Conservation (phyloP, 75 land plant species). For the Isoetes taiwanensis region DNA sequence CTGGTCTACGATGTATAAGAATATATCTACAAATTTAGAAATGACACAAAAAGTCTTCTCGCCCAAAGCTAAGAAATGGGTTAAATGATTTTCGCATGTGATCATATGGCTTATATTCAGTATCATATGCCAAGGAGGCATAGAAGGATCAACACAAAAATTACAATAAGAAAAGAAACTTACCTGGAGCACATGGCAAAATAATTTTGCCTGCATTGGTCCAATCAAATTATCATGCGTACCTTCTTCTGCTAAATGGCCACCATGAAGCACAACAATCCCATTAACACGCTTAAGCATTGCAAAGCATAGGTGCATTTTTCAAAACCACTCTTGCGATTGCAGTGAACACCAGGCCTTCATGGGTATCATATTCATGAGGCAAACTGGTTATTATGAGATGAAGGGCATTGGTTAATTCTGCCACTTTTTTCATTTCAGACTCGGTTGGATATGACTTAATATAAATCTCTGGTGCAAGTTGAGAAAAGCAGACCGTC, state of each 20-base stretch:
- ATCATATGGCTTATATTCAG: no score
- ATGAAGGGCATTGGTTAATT: conserved; percentile 98
- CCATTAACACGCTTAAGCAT: conserved; percentile 96
- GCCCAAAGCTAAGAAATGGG: no score
- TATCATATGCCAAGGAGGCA: no score
- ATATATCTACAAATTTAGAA: no score
- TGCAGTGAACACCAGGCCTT: conserved; percentile 87
- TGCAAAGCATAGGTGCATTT: conserved; percentile 92
- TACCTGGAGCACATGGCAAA: no score
- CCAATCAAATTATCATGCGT: conserved; percentile 71
- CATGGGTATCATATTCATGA: conserved; percentile 96
- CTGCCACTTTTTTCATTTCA: conserved; percentile 94
- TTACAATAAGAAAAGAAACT: no score
- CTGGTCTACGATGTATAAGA: no score
- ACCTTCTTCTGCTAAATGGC: conserved; percentile 90
- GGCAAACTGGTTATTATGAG: conserved; percentile 94
- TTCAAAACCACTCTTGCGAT: conserved; percentile 90
- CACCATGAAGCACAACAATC: conserved; percentile 90
- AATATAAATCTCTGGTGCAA: conserved; percentile 83
- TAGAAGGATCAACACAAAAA: no score
- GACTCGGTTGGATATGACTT: conserved; percentile 96
- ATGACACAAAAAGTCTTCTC: no score
- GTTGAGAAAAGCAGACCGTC: conserved; percentile 93
- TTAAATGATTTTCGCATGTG: no score
- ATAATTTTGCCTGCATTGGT: no score